Base-by-base conservation (phyloP, 208 protist genomes). In the Acanthamoeba royreba region DNA sequence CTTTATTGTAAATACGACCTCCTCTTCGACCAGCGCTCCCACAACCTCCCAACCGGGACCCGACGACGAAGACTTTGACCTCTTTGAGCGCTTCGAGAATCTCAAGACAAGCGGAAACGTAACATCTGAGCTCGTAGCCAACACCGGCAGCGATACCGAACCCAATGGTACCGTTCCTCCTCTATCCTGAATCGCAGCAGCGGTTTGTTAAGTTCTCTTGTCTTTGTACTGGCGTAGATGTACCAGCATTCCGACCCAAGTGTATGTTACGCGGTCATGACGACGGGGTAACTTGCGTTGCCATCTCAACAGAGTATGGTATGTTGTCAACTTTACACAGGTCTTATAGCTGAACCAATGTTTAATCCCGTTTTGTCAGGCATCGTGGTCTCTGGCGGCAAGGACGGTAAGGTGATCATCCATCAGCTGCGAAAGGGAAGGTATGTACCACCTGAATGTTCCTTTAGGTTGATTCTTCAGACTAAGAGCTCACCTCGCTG, bases 191-290 rank as follows among this genome's bases (percentile, higher is more conserved):
- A 2, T 2, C 33, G n/a, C 33, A 19, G 49, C 49, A 19, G 13
- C 49, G 49, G 19, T 19, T 9, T 9, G 49, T 55, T 19, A 9
- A 19, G 19, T 19, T 19, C 49, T 19, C 13, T 19, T 55, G 49
- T 19, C 49, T 9, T 4, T 35, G 61, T 22, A 2, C 0, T 5
- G 9, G 28, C 61, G 61, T 7, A 13, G 13, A 35, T 35, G 22
- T 31, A 77, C 63, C 35, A 77, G 33, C 63, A 77, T 87, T 87
- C 49, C 43, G 79, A 7, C 79, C 79, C 1, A n/a, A 35, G 17
- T 61, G 79, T 15, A 87, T 87, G 79, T n/a, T 87, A 4, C 43
- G 79, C n/a, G 79, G 79, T 25, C 79, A 87, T 45, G 79, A 87
- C 31, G 79, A 87, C 49, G 79, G 79, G 13, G 79, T 87, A 38